Evolutionary conservation across 495 filamentous ascomycete species (phyloP), one percentile per base, ranked within the genome.

Genomic region (Podospora pseudoanserina): DNA sequence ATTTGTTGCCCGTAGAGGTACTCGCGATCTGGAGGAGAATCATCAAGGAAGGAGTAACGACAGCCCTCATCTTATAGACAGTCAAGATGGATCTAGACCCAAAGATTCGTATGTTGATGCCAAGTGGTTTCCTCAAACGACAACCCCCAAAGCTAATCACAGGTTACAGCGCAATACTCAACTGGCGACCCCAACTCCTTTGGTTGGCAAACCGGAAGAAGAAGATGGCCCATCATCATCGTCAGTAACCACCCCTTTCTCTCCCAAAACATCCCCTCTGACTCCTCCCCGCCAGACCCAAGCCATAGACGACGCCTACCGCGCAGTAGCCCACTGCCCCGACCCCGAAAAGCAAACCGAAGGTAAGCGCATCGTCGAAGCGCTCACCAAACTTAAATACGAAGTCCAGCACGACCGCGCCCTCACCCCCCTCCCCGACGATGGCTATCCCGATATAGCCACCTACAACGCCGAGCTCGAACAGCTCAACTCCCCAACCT

Each of bases 141-240:
- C 6, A 2, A 28, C 5, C 16, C 18, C 26, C 19, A 0, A 23
- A 28, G 9, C 70, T 69, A 55, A 73, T 56, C 53, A 19, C 5
- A 9, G 16, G 20, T 60, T 19, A 20, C 60, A 97, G 93, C 89
- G n/a, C 88, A 85, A 60, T 94, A 90, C 75, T 82, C 80, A 66
- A 97, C 92, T 63, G 86, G 87, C 68, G 92, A 97, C 82, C 86
- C 85, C 72, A 91, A 83, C 18, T 97, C 93, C 64, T 98, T 98
- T 74, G 95, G 91, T 63, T 94, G 87, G 73, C 73, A 88, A 69
- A 95, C 94, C 20, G 93, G 89, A 26, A 84, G 89, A 70, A 89
- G 93, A 56, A 86, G 95, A 74, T 98, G 95, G 95, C 95, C 95
- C 9, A 84, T 97, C 56, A 98, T 99, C 74, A 78, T 99, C 61